A percentile compares a stretch with the other conserved stretches of the same genome.
Evolutionary conservation across 495 filamentous ascomycete species (phyloP).

Genomic region (Neohortaea acidophila): DNA sequence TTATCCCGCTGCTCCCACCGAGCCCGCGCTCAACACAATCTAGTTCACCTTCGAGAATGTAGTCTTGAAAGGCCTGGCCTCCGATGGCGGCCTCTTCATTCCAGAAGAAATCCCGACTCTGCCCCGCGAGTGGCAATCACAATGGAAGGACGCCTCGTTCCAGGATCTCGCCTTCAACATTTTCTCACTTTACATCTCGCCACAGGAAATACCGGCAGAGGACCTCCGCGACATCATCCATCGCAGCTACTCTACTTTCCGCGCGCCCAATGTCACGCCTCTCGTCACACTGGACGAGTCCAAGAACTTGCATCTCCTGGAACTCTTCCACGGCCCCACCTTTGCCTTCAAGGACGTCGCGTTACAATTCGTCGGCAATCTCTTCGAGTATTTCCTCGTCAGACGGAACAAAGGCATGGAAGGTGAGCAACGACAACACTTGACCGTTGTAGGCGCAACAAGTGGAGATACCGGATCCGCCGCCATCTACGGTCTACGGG

Average conservation of each 20-base stretch:
- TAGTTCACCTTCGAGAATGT: constrained; percentile 84
- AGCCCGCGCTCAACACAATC: constrained; percentile 1
- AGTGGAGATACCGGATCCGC: constrained; percentile 90
- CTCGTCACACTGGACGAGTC: constrained; percentile 48
- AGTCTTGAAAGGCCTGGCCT: constrained; percentile 78
- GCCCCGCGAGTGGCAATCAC: constrained; percentile 41
- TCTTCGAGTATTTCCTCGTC: constrained; percentile 90
- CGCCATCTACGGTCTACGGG: constrained; percentile 91
- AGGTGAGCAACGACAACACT: constrained; percentile 59
- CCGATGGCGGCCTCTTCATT: constrained; percentile 80
- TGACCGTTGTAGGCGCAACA: constrained; percentile 84
- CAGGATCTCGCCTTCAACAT: constrained; percentile 63
- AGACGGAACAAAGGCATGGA: constrained; percentile 61
- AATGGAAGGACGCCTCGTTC: constrained; percentile 65
- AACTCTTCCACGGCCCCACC: constrained; percentile 97
- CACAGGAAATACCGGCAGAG: constrained; percentile 59
- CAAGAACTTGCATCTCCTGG: constrained; percentile 64
- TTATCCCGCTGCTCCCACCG: constrained; percentile 1
- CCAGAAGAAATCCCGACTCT: constrained; percentile 64
- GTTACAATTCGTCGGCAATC: constrained; percentile 79
- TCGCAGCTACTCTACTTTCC: constrained; percentile 75
- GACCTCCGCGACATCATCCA: constrained; percentile 71
- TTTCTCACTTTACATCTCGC: constrained; percentile 65
- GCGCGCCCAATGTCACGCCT: constrained; percentile 56
- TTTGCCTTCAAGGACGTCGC: constrained; percentile 90